A percentile compares a stretch with the other conserved stretches of the same genome.
phyloP scores from a whole-genome alignment of 2,329 filamentous ascomycete species.

The Botrytis galanthina region DNA sequence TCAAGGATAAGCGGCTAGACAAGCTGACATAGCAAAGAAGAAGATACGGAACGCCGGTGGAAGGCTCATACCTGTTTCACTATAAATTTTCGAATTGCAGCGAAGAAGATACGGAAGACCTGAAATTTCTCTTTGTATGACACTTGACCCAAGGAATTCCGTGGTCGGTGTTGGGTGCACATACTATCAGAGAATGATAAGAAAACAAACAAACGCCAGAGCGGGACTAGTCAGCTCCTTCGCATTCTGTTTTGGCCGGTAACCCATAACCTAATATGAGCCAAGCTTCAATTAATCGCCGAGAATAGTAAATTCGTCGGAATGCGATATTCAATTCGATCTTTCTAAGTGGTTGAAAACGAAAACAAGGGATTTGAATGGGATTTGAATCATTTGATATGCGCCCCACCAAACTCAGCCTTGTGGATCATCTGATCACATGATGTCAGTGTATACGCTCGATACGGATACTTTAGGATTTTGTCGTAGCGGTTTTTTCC shows the following conservation, averaged over 20 bases:
- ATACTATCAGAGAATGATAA: neutral
- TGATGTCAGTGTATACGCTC: neutral
- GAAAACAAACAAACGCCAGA: neutral
- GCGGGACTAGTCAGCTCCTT: neutral
- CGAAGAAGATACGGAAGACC: conserved; percentile 8
- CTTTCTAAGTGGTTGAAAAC: neutral
- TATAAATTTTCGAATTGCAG: neutral
- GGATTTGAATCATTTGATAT: neutral
- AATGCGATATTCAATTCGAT: neutral
- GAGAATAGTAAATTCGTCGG: neutral
- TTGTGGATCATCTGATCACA: conserved; percentile 13
- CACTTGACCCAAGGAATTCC: too few relatives aligned
- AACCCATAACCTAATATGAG: neutral
- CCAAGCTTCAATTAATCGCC: neutral
- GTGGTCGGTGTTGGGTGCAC: neutral
- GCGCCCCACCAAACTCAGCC: neutral
- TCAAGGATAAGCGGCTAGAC: neutral
- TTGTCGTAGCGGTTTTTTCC: conserved; percentile 8
- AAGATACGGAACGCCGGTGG: conserved; percentile 4
- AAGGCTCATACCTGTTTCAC: neutral
- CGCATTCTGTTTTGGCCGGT: neutral
- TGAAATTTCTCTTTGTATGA: conserved; percentile 10
- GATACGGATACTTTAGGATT: neutral
- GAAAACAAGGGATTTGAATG: neutral
- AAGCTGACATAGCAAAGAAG: conserved; percentile 7